Evolutionary conservation across 441 rosid genomes (phyloP).

Genomic region (Adansonia gregorii): DNA sequence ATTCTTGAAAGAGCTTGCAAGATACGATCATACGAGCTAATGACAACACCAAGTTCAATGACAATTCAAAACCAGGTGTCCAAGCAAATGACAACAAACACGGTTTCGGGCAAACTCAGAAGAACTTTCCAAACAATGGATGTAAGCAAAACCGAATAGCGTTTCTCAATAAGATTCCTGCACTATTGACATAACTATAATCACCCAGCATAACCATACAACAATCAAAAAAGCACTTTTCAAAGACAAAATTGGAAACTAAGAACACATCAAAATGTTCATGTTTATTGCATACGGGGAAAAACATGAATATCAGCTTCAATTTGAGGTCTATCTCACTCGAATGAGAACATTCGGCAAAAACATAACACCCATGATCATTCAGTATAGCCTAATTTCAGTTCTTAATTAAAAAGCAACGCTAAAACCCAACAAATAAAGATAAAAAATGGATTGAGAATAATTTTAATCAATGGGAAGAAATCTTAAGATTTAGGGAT

Average conservation of each 20-base stretch:
- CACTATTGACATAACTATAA: too few species aligned
- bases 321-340: constrained; percentile 16
- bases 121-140: neutral
- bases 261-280: neutral
- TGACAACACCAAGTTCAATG: too few species aligned
- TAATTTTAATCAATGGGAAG: constrained; percentile 50
- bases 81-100: too few species aligned
- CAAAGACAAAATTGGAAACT: neutral
- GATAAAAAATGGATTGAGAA: neutral
- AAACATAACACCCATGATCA: constrained; percentile 12
- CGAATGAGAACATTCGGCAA: constrained; percentile 2
- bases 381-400: neutral
- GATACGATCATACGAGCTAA: too few species aligned
- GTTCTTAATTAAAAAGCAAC: neutral
- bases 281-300: neutral
- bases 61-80: too few species aligned
- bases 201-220: too few species aligned
- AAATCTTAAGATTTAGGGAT: constrained; percentile 70
- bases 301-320: neutral
- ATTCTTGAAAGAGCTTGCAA: constrained; percentile 6
- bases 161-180: too few species aligned
- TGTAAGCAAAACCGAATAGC: too few species aligned
- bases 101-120: too few species aligned
- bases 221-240: too few species aligned
- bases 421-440: neutral